A percentile compares a stretch with the other conserved stretches of the same genome.
Conservation (phyloP, 2,329 filamentous ascomycete species). For the Alternaria hordeiaustralica region DNA sequence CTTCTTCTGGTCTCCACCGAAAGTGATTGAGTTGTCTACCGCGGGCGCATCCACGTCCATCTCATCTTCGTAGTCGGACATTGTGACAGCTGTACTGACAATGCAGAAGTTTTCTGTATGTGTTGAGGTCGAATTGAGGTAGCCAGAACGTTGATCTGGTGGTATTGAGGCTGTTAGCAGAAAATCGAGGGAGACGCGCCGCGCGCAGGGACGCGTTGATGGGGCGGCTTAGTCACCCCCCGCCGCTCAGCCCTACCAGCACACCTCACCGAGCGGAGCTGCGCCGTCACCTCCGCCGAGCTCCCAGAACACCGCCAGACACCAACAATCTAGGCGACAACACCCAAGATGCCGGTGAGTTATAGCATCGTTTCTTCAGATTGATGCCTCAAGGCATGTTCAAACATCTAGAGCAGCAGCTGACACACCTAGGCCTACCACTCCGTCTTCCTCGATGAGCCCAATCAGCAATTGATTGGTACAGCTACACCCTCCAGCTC, state of each 20-base stretch:
- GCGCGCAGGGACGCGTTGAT: slow-evolving; percentile 44
- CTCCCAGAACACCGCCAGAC: slow-evolving; percentile 27
- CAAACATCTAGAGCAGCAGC: not conserved
- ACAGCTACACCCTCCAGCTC: slow-evolving; percentile 19
- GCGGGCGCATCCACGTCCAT: slow-evolving; percentile 71
- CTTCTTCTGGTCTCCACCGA: slow-evolving; percentile 80
- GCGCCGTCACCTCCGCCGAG: slow-evolving; percentile 37
- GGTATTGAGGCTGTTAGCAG: not conserved
- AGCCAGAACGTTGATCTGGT: not conserved
- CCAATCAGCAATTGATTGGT: slow-evolving; percentile 71
- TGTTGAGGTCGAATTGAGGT: not conserved
- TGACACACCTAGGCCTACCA: slow-evolving; percentile 79
- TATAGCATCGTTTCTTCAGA: rapidly evolving
- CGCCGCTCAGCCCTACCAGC: slow-evolving; percentile 43
- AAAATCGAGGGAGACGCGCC: slow-evolving; percentile 22
- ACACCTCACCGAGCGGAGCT: slow-evolving; percentile 37
- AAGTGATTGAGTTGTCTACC: slow-evolving; percentile 63
- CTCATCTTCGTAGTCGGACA: slow-evolving; percentile 66
- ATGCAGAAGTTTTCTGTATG: rapidly evolving
- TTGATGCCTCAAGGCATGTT: not conserved
- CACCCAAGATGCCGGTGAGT: slow-evolving; percentile 57
- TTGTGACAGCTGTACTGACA: slow-evolving; percentile 30
- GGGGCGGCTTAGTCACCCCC: slow-evolving; percentile 40
- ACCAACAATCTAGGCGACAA: slow-evolving; percentile 21
- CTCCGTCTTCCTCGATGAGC: slow-evolving; percentile 90